Percentiles rank a stretch among this genome's conserved stretches.
Evolutionary conservation across 345 rosid species (phyloP).

Genomic region (Eucalyptus coolabah): DNA sequence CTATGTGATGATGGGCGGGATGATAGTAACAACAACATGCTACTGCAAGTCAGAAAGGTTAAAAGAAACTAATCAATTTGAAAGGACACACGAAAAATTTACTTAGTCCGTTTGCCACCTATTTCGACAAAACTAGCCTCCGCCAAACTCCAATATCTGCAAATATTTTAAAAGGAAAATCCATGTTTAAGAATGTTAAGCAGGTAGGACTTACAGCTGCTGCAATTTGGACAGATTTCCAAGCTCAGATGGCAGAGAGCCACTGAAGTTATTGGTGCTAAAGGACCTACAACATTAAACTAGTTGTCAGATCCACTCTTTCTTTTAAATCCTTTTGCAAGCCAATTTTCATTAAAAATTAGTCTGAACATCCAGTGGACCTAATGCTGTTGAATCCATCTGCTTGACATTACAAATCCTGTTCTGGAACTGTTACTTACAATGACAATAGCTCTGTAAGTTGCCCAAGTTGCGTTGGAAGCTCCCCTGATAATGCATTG

Average conservation of each 20-base stretch:
- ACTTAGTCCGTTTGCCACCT: not conserved
- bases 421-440: slow-evolving; percentile 16
- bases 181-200: not conserved
- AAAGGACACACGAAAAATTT: not conserved
- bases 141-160: not conserved
- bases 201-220: not conserved
- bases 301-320: too few relatives aligned
- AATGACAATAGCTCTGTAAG: slow-evolving; percentile 32
- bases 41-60: not conserved
- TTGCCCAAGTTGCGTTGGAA: too few relatives aligned
- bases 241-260: not conserved
- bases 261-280: not conserved
- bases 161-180: not conserved
- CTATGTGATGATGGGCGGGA: not conserved
- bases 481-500: slow-evolving; percentile 29
- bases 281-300: not conserved
- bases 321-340: not conserved
- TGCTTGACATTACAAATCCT: not conserved
- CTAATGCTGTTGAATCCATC: not conserved
- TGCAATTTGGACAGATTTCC: not conserved
- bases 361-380: not conserved
- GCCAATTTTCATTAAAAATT: not conserved
- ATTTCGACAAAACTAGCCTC: not conserved
- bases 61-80: not conserved
- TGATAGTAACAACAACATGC: not conserved